Percentiles rank a stretch among this genome's conserved stretches.
Evolutionary conservation across 2,329 filamentous ascomycete species (phyloP).

Genomic region (Hypoxylon sp.): DNA sequence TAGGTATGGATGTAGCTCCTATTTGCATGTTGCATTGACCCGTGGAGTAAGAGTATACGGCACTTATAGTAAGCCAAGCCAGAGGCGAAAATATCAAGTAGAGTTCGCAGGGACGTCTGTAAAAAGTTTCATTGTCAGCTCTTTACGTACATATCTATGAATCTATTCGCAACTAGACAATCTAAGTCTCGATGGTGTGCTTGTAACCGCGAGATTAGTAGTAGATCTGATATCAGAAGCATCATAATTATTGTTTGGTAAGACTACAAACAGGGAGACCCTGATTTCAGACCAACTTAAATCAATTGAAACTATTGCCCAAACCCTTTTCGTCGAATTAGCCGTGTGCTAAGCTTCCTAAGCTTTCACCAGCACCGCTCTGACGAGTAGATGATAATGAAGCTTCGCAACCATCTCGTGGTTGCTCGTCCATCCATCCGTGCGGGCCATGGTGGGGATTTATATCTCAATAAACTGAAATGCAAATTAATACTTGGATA

Average conservation of each 20-base stretch:
- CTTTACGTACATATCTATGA: too few species aligned
- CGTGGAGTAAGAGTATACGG: conserved; percentile 21
- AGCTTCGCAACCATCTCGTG: conserved; percentile 12
- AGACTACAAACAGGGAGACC: conserved; percentile 22
- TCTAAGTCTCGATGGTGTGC: too few species aligned
- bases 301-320: conserved; percentile 21
- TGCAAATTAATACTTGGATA: too few species aligned
- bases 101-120: too few species aligned
- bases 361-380: conserved; percentile 10
- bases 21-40: conserved; percentile 15
- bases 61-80: conserved; percentile 14
- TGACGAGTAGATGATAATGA: conserved; percentile 32
- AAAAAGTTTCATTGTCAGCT: too few species aligned
- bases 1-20: conserved; percentile 2
- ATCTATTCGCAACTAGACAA: too few species aligned
- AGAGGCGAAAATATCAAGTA: conserved; percentile 2
- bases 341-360: neutral
- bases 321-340: conserved; percentile 1
- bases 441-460: neutral
- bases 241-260: too few species aligned
- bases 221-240: conserved; percentile 12
- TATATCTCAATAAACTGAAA: neutral
- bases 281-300: conserved; percentile 19
- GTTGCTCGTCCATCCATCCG: neutral
- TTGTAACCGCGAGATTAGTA: neutral